These are phyloP conservation scores for Corylus americana DNA, from an alignment of 306 rosid species.

Conservation along the genomic window DNA sequence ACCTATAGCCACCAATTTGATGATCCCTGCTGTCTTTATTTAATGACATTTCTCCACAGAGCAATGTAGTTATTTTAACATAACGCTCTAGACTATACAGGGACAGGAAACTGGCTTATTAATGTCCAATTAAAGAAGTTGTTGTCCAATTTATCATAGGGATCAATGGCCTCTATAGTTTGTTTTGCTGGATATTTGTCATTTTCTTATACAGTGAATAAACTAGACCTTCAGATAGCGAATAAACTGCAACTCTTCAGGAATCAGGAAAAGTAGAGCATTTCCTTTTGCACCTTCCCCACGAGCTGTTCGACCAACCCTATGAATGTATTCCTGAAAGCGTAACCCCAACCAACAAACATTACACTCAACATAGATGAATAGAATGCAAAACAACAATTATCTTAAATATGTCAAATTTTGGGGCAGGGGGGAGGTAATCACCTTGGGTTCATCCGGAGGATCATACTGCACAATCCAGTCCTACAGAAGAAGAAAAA, in stretches of 20 bases:
- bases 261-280: not conserved
- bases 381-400: not conserved
- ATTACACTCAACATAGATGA: slow-evolving; percentile 14
- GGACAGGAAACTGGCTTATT: not conserved
- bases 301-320: slow-evolving; percentile 99
- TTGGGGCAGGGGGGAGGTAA: not conserved
- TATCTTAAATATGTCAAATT: not conserved
- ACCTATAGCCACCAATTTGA: too few relatives aligned
- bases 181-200: not conserved
- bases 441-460: slow-evolving; percentile 97
- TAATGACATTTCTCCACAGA: too few relatives aligned
- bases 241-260: slow-evolving; percentile 12
- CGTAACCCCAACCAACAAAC: slow-evolving; percentile 14
- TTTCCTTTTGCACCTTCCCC: slow-evolving; percentile 64
- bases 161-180: not conserved
- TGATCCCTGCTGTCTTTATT: too few relatives aligned
- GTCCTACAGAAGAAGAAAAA: slow-evolving; percentile 64
- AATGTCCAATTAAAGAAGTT: not conserved
- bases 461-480: slow-evolving; percentile 99
- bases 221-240: slow-evolving; percentile 4
- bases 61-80: too few relatives aligned
- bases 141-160: not conserved
- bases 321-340: slow-evolving; percentile 87
- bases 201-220: not conserved
- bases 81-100: not conserved